Evolutionary conservation across 805 yeast species (phyloP), one percentile per base, ranked within the genome.

Genomic region (Candida odintsovae): DNA sequence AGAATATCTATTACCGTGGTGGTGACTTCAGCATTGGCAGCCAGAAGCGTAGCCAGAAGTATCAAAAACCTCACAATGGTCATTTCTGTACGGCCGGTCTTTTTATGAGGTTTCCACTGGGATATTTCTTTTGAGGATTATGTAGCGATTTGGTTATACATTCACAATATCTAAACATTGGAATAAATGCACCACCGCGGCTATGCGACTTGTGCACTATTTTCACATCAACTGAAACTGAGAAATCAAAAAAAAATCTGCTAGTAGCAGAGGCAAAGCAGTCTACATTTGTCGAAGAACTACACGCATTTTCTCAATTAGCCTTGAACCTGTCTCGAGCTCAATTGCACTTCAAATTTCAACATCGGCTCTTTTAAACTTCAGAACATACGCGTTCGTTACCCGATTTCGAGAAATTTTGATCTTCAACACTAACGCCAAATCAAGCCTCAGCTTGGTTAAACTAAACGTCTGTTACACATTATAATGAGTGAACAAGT

Each of bases 1-100:
- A 88, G 68, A 4, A 86, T 59, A 61, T 88, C 95, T 5, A 88
- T 69, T 7, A 88, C 78, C 0, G 86, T 65, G 2, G 64, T 62
- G 28, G 68, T 55, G 11, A 48, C 41, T 37, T 47, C 53, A 9
- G 50, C 23, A 36, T 36, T 36, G 15, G 39, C 23, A 20, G 19
- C 13, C 15, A 36, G 13, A 3, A 36, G 7, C 9, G 23, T 19
- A 25, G 19, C 18, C n/a, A 36, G 19, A 4, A 36, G 25, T 16
- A 36, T 11, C n/a, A 36, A 13, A 10, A 9, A 33, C 36, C 36
- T 33, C 20, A 10, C 36, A 5, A 33, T 11, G 20, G 16, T 3
- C 36, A 33, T 33, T 33, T n/a, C 12, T 18, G 11, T 12, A 33
- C 2, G 20, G 16, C 36, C 8, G n/a, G 31, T 33, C 20, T 16